phyloP scores from a whole-genome alignment of 495 filamentous ascomycete genomes.

The Aspergillus hancockii region DNA sequence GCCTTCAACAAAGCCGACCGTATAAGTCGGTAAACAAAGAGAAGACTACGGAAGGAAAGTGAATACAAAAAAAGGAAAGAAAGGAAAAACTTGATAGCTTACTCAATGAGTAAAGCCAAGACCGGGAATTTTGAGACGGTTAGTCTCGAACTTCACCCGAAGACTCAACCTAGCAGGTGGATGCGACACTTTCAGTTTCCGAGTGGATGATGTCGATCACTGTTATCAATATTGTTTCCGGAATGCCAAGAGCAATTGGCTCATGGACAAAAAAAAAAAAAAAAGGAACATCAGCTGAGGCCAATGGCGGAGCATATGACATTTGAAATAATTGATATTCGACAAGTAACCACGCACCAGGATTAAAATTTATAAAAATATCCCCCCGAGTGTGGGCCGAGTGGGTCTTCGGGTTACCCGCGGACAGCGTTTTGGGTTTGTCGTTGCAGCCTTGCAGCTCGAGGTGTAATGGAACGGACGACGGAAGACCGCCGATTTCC shows the following conservation, averaged over 20 bases:
- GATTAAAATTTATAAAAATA: constrained; percentile 13
- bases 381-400: constrained; percentile 14
- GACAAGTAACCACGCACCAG: not conserved
- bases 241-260: not conserved
- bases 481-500: constrained; percentile 2
- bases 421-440: constrained; percentile 2
- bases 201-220: not conserved
- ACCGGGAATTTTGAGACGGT: not conserved
- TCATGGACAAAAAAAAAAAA: no score
- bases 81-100: not conserved
- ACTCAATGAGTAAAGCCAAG: not conserved
- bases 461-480: not conserved
- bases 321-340: constrained; percentile 5
- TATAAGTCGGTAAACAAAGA: not conserved
- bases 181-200: not conserved
- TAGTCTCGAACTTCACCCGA: not conserved
- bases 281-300: not conserved
- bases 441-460: constrained; percentile 4
- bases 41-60: not conserved
- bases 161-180: not conserved
- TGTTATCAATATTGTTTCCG: not conserved
- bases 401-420: constrained; percentile 17
- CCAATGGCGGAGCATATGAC: not conserved
- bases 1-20: not conserved
- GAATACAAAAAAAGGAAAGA: not conserved